Percentiles rank a stretch among this genome's conserved stretches.
phyloP scores from a whole-genome alignment of 768 basidiomycete species.

The Lactarius akahatsu region DNA sequence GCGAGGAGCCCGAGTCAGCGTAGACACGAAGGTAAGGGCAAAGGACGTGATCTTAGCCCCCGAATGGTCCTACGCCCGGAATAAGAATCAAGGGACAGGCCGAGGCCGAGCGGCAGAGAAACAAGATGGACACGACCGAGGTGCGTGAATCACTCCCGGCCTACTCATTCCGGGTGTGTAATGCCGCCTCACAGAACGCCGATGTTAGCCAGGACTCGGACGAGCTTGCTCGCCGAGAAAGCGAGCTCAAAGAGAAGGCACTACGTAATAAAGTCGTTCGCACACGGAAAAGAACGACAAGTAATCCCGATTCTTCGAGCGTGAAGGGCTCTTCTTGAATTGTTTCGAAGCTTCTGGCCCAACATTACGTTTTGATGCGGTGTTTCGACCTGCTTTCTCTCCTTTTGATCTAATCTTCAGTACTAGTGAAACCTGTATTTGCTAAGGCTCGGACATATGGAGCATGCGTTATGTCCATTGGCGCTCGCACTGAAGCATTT shows the following conservation, averaged over 20 bases:
- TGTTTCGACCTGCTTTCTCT: slow-evolving; percentile 20
- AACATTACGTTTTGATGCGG: slow-evolving; percentile 11
- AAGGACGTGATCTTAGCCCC: slow-evolving; percentile 33
- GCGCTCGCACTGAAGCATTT: slow-evolving; percentile 2
- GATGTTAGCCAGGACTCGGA: slow-evolving; percentile 28
- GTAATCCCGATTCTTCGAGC: slow-evolving; percentile 16
- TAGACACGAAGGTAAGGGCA: slow-evolving; percentile 19
- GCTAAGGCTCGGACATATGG: slow-evolving; percentile 11
- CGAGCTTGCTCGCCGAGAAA: slow-evolving; percentile 70
- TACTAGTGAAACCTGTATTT: slow-evolving; percentile 25
- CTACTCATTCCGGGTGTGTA: not conserved
- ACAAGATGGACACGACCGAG: slow-evolving; percentile 48
- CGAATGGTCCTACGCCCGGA: slow-evolving; percentile 44
- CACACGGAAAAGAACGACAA: slow-evolving; percentile 50
- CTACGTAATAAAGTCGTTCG: slow-evolving; percentile 80
- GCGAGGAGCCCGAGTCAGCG: slow-evolving; percentile 20
- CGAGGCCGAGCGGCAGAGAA: slow-evolving; percentile 50
- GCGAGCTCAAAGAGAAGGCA: slow-evolving; percentile 77
- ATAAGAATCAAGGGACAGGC: slow-evolving; percentile 78
- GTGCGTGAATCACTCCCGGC: slow-evolving; percentile 21
- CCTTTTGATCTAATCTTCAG: slow-evolving; percentile 23
- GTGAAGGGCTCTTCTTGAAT: slow-evolving; percentile 6
- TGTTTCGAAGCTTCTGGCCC: not conserved
- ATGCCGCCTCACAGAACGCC: slow-evolving; percentile 11
- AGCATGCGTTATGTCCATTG: slow-evolving; percentile 10